Percentiles rank a stretch among this genome's conserved stretches.
Evolutionary conservation across 2,329 filamentous ascomycete species (phyloP).

Genomic region (Fusarium falciforme): DNA sequence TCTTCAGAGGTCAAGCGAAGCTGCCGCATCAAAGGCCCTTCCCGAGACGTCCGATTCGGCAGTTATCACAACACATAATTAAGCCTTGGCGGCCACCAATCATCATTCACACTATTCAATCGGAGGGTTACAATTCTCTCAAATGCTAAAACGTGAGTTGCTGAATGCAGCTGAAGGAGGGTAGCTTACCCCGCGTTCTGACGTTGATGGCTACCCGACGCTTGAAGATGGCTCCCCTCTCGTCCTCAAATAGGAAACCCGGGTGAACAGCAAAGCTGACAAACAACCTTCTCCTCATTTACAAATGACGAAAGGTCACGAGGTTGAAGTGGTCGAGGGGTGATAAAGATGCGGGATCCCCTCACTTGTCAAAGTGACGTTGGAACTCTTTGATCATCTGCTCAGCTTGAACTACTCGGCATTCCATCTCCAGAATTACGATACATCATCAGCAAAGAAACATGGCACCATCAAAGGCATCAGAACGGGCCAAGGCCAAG

Average conservation of each 20-base stretch:
- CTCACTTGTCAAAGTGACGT: conserved; percentile 1
- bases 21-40: not conserved
- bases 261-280: conserved; percentile 13
- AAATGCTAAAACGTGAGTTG: conserved; percentile 1
- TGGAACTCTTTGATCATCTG: not conserved
- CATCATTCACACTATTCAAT: not conserved
- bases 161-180: not conserved
- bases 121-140: not conserved
- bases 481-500: conserved; percentile 35
- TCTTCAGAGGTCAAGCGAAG: not conserved
- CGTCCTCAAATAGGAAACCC: conserved; percentile 16
- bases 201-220: conserved; percentile 24
- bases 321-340: not conserved
- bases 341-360: conserved; percentile 24
- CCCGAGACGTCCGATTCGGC: not conserved
- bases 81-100: not conserved
- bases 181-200: conserved; percentile 36
- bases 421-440: not conserved
- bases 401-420: not conserved
- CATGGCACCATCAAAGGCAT: conserved; percentile 30
- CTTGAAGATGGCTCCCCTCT: conserved; percentile 13
- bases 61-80: not conserved
- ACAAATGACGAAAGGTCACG: conserved; percentile 29
- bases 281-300: conserved; percentile 1
- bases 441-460: not conserved